A percentile compares a stretch with the other conserved stretches of the same genome.
Evolutionary conservation across 202 grass and related monocot genomes (phyloP).

Genomic region (Zizania palustris): DNA sequence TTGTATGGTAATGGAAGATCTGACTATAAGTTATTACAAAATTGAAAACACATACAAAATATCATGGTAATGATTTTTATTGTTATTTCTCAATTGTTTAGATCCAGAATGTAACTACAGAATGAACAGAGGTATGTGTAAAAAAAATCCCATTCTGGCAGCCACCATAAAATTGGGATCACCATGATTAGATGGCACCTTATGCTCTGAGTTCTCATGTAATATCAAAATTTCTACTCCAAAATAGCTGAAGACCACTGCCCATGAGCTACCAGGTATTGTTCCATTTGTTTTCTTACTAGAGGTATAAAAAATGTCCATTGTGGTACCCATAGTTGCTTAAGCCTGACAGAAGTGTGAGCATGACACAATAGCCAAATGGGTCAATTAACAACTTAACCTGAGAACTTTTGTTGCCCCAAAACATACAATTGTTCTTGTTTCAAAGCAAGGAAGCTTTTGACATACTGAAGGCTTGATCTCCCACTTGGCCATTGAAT

Average conservation of each 20-base stretch:
- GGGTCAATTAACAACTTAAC: neutral
- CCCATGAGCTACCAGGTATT: neutral
- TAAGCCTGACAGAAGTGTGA: neutral
- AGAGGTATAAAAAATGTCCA: neutral
- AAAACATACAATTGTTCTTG: neutral
- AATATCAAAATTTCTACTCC: neutral
- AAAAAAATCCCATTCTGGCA: neutral
- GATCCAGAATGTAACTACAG: constrained; percentile 11
- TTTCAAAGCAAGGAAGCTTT: neutral
- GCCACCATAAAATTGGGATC: neutral
- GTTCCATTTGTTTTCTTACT: constrained; percentile 15
- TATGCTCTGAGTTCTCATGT: neutral
- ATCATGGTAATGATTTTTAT: neutral
- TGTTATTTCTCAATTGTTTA: constrained; percentile 21
- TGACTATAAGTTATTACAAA: neutral
- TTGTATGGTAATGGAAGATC: neutral
- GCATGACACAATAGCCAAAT: neutral
- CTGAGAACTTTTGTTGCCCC: neutral
- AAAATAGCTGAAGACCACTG: neutral
- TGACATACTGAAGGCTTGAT: neutral
- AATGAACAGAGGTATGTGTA: neutral
- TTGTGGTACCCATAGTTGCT: neutral
- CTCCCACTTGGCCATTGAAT: neutral
- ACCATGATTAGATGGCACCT: neutral
- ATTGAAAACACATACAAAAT: neutral